Base-by-base conservation (phyloP, 306 rosid genomes). In the Quercus mongolica region DNA sequence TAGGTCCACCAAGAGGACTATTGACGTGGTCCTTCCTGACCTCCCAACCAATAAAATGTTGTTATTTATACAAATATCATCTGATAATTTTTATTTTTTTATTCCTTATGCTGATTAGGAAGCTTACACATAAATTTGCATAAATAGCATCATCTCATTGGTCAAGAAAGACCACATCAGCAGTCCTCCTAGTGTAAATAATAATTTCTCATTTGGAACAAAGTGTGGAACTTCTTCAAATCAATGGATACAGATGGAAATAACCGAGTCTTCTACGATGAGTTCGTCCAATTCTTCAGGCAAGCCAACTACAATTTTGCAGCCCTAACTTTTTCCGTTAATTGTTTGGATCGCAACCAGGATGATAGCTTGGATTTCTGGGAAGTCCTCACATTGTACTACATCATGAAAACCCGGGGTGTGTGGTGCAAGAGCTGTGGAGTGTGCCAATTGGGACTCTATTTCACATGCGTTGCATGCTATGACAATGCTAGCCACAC, bases 321-420 rank as follows among this genome's bases (percentile, higher is more conserved):
- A 4, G 21, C 23, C 12, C 21, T 35, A 59, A 74, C 70, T 35
- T 57, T 20, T 74, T 74, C 70, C 5, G 4, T 0, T 21, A 21
- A 21, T 21, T 20, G 21, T 8, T 68, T 74, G 4, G 78, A 74
- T 21, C 38, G 18, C 17, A 59, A 76, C 7, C 23, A 61, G 20
- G 79, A 76, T n/a, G 75, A 44, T 5, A 5, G 56, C 18, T 35
- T 77, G 41, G 69, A 77, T 56, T 77, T 77, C 23, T 7, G 21
- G 6, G 75, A 77, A 69, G 68, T 77, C 11, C 69, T 77, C 56
- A 77, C 68, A 7, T 69, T 68, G 30, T 69, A 77, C 46, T 77
- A 77, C 44, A 77, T 55, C 56, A 18, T 77, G 10, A 77, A 77
- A 55, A 77, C 74, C 14, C n/a, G 63, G 1, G 26, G 68, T 33